phyloP scores from a whole-genome alignment of 768 basidiomycete genomes.

The Pisolithus albus region DNA sequence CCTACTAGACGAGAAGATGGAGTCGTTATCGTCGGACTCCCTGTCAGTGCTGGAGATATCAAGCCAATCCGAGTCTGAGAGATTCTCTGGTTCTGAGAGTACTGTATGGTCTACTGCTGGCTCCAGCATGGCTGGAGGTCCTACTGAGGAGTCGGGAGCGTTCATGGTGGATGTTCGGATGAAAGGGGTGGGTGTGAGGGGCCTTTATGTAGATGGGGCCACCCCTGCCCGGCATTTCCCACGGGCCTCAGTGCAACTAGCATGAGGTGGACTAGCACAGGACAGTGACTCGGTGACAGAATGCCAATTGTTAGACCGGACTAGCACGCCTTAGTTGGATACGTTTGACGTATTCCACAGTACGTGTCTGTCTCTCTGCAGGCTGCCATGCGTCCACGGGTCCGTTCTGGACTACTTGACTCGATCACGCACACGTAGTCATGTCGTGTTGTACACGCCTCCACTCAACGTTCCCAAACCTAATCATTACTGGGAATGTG shows the following conservation, averaged over 20 bases:
- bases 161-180: slow-evolving; percentile 10
- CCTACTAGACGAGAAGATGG: slow-evolving; percentile 43
- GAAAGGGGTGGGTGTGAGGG: slow-evolving; percentile 21
- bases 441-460: slow-evolving; percentile 54
- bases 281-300: too few relatives aligned
- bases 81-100: slow-evolving; percentile 56
- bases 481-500: slow-evolving; percentile 18
- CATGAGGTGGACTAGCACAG: too few relatives aligned
- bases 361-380: neutral
- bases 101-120: slow-evolving; percentile 33
- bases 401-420: neutral
- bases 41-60: slow-evolving; percentile 60
- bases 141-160: slow-evolving; percentile 16
- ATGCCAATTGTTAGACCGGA: too few relatives aligned
- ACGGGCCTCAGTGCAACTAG: neutral
- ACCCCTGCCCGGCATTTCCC: slow-evolving; percentile 1
- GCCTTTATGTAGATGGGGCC: slow-evolving; percentile 17
- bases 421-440: slow-evolving; percentile 37
- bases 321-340: too few relatives aligned
- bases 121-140: slow-evolving; percentile 22
- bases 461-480: slow-evolving; percentile 21
- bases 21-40: slow-evolving; percentile 67
- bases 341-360: neutral
- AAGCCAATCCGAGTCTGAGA: slow-evolving; percentile 82
- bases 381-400: neutral